A percentile compares a stretch with the other conserved stretches of the same genome.
phyloP scores from a whole-genome alignment of 495 filamentous ascomycete species.

The Aspergillus steynii region DNA sequence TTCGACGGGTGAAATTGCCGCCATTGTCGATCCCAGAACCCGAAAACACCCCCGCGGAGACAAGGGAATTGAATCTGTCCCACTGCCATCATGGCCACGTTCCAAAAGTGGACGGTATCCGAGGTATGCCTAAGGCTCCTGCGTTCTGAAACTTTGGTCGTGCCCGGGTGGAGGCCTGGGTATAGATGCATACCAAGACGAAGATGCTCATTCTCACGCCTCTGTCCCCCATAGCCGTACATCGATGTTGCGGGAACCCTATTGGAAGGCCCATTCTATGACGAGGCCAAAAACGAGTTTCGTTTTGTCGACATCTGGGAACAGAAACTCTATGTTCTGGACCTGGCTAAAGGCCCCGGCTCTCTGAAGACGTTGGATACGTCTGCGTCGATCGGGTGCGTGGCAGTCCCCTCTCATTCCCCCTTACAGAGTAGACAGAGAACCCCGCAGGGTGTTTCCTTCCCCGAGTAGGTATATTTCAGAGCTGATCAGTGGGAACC shows the following conservation, averaged over 20 bases:
- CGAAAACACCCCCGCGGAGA: background rate
- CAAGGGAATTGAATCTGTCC: background rate
- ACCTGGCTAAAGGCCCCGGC: slow-evolving; percentile 62
- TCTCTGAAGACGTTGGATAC: slow-evolving; percentile 68
- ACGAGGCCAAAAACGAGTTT: slow-evolving; percentile 64
- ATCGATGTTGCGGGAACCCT: slow-evolving; percentile 70
- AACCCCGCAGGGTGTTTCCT: slow-evolving; percentile 15
- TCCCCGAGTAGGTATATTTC: slow-evolving; percentile 3
- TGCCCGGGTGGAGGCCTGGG: background rate
- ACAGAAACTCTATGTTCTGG: slow-evolving; percentile 70
- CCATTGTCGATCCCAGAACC: background rate
- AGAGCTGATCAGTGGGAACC: slow-evolving; percentile 9
- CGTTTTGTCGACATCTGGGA: slow-evolving; percentile 91
- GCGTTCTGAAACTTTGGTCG: background rate
- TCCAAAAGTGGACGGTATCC: slow-evolving; percentile 46
- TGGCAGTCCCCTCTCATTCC: slow-evolving; percentile 1
- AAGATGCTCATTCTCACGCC: slow-evolving; percentile 11
- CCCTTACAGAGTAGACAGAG: background rate
- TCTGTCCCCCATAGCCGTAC: slow-evolving; percentile 59
- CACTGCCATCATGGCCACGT: slow-evolving; percentile 29
- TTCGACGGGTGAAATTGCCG: background rate
- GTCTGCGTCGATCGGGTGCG: slow-evolving; percentile 61
- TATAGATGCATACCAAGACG: background rate
- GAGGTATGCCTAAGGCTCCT: slow-evolving; percentile 29
- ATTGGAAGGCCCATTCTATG: slow-evolving; percentile 83